Evolutionary conservation across 2,329 filamentous ascomycete species (phyloP).

Genomic region (Cladophialophora immunda): DNA sequence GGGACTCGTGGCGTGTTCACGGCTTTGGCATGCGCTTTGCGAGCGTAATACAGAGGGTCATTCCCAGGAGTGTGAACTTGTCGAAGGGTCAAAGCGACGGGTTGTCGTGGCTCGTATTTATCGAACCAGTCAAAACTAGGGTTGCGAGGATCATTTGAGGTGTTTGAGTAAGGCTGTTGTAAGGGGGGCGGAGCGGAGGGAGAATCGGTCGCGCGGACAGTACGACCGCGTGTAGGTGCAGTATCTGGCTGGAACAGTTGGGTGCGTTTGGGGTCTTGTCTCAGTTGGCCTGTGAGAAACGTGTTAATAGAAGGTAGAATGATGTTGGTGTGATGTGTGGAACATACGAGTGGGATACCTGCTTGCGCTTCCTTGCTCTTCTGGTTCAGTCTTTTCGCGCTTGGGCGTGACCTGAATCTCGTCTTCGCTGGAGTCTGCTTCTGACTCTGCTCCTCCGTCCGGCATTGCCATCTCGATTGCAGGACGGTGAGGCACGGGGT

Average conservation of each 20-base stretch:
- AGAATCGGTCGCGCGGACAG: constrained; percentile 62
- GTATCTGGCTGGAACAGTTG: constrained; percentile 87
- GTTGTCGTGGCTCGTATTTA: constrained; percentile 73
- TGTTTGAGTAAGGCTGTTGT: constrained; percentile 49
- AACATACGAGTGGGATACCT: constrained; percentile 39
- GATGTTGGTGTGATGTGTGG: not conserved
- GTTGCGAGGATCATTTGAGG: constrained; percentile 59
- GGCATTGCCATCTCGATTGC: constrained; percentile 19
- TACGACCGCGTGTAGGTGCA: constrained; percentile 66
- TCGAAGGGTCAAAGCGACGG: constrained; percentile 72
- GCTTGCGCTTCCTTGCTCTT: constrained; percentile 58
- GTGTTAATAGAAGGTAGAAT: constrained; percentile 19
- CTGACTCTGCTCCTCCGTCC: constrained; percentile 18
- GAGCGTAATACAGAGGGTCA: constrained; percentile 72
- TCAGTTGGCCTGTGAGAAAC: constrained; percentile 53
- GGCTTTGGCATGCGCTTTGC: constrained; percentile 47
- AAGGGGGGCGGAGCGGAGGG: constrained; percentile 39
- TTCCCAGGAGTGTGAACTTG: constrained; percentile 79
- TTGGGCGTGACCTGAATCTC: constrained; percentile 60
- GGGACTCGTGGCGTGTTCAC: constrained; percentile 18
- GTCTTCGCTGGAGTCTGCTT: constrained; percentile 53
- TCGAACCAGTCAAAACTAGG: constrained; percentile 56
- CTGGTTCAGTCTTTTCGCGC: constrained; percentile 58
- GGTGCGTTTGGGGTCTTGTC: constrained; percentile 84
- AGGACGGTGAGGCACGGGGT: constrained; percentile 56